phyloP scores from a whole-genome alignment of 371 early-diverging fungal species.

The Chytridium lagenaria region DNA sequence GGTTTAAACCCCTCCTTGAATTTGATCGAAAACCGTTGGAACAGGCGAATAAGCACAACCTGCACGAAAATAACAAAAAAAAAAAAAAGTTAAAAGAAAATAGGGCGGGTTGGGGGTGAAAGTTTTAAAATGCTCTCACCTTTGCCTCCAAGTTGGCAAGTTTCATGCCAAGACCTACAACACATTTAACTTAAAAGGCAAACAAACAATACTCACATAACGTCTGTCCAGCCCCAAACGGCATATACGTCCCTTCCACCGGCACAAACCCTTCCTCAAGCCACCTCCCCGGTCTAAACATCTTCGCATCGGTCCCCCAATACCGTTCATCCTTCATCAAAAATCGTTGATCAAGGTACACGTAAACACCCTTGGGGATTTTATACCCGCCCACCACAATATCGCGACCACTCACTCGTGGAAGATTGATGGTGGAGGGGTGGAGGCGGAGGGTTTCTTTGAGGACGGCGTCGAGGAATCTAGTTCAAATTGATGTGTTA shows the following conservation, averaged over 20 bases:
- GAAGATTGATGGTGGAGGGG: constrained; percentile 38
- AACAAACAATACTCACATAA: background rate
- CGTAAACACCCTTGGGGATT: constrained; percentile 61
- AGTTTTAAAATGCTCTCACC: background rate
- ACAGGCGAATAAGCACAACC: background rate
- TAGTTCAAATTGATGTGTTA: background rate
- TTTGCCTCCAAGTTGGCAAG: background rate
- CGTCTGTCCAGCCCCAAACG: background rate
- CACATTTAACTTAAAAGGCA: background rate
- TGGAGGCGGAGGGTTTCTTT: constrained; percentile 32
- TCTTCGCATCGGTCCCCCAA: constrained; percentile 72
- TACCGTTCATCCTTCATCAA: constrained; percentile 57
- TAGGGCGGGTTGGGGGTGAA: background rate
- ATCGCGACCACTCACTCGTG: constrained; percentile 56
- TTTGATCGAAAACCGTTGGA: background rate
- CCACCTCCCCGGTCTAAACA: constrained; percentile 72
- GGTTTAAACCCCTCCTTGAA: background rate
- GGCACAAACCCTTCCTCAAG: background rate
- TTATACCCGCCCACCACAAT: constrained; percentile 49
- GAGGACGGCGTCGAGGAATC: constrained; percentile 31
- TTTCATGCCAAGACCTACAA: constrained; percentile 5
- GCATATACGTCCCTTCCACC: background rate
- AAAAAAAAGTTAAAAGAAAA: background rate
- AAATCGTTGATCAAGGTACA: constrained; percentile 54
- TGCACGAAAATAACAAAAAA: background rate